These are phyloP conservation scores for Magnolia kwangsiensis DNA, from an alignment of 164 flowering plant genomes.

Conservation along the genomic window DNA sequence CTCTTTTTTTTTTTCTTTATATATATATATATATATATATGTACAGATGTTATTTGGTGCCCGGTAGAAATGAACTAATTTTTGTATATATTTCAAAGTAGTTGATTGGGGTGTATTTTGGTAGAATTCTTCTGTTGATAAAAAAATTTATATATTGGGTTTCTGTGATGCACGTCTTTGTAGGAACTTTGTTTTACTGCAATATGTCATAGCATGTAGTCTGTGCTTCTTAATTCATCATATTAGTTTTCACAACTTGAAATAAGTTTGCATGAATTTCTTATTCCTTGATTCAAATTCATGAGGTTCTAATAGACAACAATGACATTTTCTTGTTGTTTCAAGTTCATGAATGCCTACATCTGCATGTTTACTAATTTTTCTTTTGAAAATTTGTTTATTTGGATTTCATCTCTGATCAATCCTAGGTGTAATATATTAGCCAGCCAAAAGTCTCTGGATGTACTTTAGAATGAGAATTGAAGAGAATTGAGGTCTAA, in stretches of 20 bases:
- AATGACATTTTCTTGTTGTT: background rate
- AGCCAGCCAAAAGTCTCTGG: no score
- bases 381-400: background rate
- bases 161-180: background rate
- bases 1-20: no score
- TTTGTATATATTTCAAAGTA: no score
- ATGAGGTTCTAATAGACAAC: background rate
- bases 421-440: no score
- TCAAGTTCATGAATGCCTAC: background rate
- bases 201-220: background rate
- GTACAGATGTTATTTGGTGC: no score
- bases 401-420: background rate
- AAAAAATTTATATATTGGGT: background rate
- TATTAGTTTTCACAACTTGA: no score
- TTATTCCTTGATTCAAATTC: background rate
- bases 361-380: background rate
- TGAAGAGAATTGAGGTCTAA: no score
- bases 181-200: background rate
- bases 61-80: no score
- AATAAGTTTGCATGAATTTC: background rate
- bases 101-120: no score
- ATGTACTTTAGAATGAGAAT: no score
- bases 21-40: no score
- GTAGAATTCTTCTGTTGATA: constrained; percentile 16
- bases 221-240: no score